Evolutionary conservation across 129 eudicot genomes (phyloP), one percentile per base, ranked within the genome.

Genomic region (Lactuca sativa): DNA sequence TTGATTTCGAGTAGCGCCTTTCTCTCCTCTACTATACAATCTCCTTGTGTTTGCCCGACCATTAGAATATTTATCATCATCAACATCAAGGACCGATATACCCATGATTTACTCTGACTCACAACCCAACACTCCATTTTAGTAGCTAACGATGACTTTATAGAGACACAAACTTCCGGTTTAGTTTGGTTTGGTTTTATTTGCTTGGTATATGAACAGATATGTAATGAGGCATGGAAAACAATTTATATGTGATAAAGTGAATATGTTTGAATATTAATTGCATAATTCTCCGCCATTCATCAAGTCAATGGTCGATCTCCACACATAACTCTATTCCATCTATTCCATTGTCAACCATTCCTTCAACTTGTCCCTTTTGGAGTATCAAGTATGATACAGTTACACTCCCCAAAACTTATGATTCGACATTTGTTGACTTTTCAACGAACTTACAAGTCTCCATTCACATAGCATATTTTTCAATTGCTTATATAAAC

Each of bases 1-100:
- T 72, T 72, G 53, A 72, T 72, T 11, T 51, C 62, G 3, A 47
- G 52, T 12, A 47, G 52, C 9, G 52, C 15, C n/a, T 47, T 47
- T 47, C 52, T 11, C 52, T 47, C 52, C 52, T 47, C 52, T 47
- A 3, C 52, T 47, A 12, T 47, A 47, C n/a, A 47, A 11, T 47
- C 5, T n/a, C 52, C 52, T 3, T 47, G 52, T 47, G 52, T 47
- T 47, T 47, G 52, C 52, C 52, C 15, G 1, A 12, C n/a, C 52
- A 47, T 10, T 11, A 47, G 52, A 47, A 47, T 3, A 12, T 47
- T n/a, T 11, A 47, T 47, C 52, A 47, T 12, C 52, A 47, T 47
- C 52, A 47, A 12, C 52, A 47, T 11, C 52, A 47, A 47, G 5
- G 52, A 3, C n/a, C 52, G 12, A 12, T 47, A 47, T 12, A 47